A percentile compares a stretch with the other conserved stretches of the same genome.
Conservation (phyloP, 371 early-diverging fungal species). For the Smittium culicis region DNA sequence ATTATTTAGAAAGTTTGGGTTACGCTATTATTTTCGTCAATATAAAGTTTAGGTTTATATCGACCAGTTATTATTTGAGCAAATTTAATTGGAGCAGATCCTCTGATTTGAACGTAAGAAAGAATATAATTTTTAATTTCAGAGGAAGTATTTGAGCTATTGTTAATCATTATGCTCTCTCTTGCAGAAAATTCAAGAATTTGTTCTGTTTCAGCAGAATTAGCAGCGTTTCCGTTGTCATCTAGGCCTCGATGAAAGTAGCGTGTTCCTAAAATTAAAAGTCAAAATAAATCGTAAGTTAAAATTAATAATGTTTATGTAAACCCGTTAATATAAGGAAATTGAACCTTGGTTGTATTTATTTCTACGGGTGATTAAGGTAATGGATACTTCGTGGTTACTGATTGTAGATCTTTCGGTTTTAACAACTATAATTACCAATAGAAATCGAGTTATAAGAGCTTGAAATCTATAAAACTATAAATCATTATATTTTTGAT, state of each 20-base stretch:
- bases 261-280: conserved; percentile 68
- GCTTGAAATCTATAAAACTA: background rate
- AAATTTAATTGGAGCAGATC: conserved; percentile 97
- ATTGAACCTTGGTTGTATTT: conserved; percentile 14
- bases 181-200: conserved; percentile 39
- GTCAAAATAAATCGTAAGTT: conserved; percentile 62
- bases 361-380: background rate
- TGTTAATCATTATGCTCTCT: background rate
- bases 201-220: conserved; percentile 98
- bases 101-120: conserved; percentile 87
- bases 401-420: background rate
- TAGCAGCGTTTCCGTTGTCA: conserved; percentile 83
- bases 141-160: background rate
- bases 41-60: conserved; percentile 77
- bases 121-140: conserved; percentile 25
- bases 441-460: background rate
- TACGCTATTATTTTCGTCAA: conserved; percentile 25
- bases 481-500: background rate
- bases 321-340: too few relatives aligned
- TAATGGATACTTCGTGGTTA: background rate
- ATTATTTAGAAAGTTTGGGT: background rate
- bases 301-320: too few relatives aligned
- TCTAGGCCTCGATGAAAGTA: conserved; percentile 94
- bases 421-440: background rate
- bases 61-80: conserved; percentile 78